Conservation (phyloP, 805 yeast species). For the Kodamaea neixiangensis region DNA sequence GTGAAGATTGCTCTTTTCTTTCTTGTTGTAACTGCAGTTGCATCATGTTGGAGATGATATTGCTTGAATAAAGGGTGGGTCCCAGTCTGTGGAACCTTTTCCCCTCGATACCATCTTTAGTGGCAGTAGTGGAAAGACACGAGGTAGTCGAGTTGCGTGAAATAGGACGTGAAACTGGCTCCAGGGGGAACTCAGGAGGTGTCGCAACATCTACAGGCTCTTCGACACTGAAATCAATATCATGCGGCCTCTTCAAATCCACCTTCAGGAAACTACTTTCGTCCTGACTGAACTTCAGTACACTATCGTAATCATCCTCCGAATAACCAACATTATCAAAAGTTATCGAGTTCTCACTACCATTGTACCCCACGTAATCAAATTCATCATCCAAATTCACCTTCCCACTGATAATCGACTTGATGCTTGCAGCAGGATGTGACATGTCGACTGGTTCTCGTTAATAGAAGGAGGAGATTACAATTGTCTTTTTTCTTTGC, state of each 20-base stretch:
- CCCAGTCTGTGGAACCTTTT: constrained; percentile 50
- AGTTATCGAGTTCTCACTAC: constrained; percentile 4
- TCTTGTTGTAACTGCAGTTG: constrained; percentile 17
- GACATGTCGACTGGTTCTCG: constrained; percentile 27
- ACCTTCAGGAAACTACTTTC: constrained; percentile 2
- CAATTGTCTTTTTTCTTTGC: not conserved
- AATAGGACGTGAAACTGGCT: constrained; percentile 51
- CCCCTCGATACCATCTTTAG: constrained; percentile 75
- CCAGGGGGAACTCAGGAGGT: constrained; percentile 14
- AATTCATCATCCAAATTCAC: constrained; percentile 26
- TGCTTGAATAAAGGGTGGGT: constrained; percentile 37
- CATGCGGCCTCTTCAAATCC: constrained; percentile 1
- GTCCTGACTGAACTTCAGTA: constrained; percentile 17
- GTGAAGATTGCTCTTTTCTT: not conserved
- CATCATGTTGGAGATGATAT: constrained; percentile 31
- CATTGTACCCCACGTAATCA: constrained; percentile 18
- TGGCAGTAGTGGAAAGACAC: constrained; percentile 71
- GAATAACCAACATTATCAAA: not conserved
- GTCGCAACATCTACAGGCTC: constrained; percentile 1
- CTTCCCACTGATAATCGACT: constrained; percentile 39
- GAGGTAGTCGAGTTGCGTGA: constrained; percentile 66
- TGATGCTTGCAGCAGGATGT: constrained; percentile 45
- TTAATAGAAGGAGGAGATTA: not conserved
- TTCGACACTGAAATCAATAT: not conserved
- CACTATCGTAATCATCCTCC: constrained; percentile 14